Conservation (phyloP, 768 basidiomycete genomes). For the Russula olivacea region DNA sequence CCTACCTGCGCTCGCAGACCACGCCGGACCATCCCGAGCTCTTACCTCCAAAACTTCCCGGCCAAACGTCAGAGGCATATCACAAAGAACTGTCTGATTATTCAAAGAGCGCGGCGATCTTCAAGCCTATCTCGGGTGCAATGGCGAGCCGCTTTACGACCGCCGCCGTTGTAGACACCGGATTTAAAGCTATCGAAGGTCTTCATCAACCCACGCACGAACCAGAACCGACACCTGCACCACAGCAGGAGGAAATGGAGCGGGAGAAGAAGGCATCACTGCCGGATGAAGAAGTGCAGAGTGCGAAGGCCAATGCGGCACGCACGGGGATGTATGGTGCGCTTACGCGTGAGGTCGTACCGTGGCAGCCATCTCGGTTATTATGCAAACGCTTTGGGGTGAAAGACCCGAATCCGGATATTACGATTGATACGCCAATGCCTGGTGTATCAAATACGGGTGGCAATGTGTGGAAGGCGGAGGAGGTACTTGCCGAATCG, state of each 20-base stretch:
- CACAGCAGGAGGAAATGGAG: conserved; percentile 35
- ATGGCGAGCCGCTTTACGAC: conserved; percentile 95
- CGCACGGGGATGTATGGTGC: conserved; percentile 84
- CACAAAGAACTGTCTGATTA: conserved; percentile 83
- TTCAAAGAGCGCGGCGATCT: conserved; percentile 79
- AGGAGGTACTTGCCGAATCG: conserved; percentile 22
- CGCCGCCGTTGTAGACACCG: conserved; percentile 64
- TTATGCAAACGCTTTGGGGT: conserved; percentile 94
- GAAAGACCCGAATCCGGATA: conserved; percentile 72
- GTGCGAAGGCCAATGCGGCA: conserved; percentile 77
- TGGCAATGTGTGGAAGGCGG: conserved; percentile 19
- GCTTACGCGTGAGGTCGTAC: conserved; percentile 66
- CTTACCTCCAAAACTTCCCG: conserved; percentile 48
- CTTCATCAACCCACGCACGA: conserved; percentile 42
- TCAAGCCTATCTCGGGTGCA: conserved; percentile 85
- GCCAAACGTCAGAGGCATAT: conserved; percentile 61
- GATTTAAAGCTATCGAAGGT: conserved; percentile 58
- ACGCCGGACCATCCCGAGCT: conserved; percentile 37
- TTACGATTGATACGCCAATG: conserved; percentile 32
- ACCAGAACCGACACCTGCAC: conserved; percentile 31
- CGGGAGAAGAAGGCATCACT: conserved; percentile 40
- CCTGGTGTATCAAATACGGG: conserved; percentile 11
- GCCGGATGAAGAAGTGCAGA: conserved; percentile 50
- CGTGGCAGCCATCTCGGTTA: conserved; percentile 79
- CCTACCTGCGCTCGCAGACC: conserved; percentile 74